These are phyloP conservation scores for Acanthamoeba triangularis DNA, from an alignment of 208 protist species.

Conservation along the genomic window DNA sequence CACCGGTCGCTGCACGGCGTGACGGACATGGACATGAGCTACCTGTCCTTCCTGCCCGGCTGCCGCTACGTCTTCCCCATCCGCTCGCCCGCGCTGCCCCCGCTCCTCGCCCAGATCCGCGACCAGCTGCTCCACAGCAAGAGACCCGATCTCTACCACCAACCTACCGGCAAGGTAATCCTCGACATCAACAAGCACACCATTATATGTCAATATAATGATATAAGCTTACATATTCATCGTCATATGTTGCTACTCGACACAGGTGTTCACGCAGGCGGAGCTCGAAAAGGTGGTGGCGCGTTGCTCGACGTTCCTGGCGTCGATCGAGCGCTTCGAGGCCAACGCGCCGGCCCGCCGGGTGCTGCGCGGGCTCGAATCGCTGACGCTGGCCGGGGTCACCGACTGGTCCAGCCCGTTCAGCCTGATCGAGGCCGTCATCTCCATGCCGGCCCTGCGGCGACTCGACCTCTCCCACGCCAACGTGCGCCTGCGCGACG, in stretches of 20 bases:
- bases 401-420: not conserved
- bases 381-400: not conserved
- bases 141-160: not conserved
- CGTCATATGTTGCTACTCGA: not conserved
- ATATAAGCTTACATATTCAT: too few species aligned
- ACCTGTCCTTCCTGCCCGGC: slow-evolving; percentile 29
- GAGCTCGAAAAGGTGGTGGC: not conserved
- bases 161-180: not conserved
- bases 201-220: too few species aligned
- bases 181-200: too few species aligned
- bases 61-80: slow-evolving; percentile 48
- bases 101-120: not conserved
- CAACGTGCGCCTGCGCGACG: not conserved
- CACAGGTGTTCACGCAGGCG: not conserved
- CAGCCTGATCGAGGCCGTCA: not conserved
- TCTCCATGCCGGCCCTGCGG: slow-evolving; percentile 24
- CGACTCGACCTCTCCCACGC: not conserved
- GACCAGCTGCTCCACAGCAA: not conserved
- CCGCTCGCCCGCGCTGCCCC: not conserved
- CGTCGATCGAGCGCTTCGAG: not conserved
- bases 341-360: not conserved
- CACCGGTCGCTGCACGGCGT: not conserved
- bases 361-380: not conserved
- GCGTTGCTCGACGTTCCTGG: not conserved
- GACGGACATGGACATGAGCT: not conserved